Conservation (phyloP, 1,284 basidiomycete species). For the Tylopilus sp. region DNA sequence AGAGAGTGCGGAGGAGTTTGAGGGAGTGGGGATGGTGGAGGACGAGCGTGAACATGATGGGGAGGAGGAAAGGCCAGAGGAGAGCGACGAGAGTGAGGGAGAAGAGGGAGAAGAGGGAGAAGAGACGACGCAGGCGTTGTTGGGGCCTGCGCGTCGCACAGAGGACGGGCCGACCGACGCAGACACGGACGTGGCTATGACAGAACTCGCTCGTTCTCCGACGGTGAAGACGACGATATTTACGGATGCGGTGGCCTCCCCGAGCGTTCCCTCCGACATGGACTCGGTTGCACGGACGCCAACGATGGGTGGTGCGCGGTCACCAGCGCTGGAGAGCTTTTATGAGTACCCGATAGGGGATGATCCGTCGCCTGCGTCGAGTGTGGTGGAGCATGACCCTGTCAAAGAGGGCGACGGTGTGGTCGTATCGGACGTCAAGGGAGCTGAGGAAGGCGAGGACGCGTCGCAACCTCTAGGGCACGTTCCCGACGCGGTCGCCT, state of each 20-base stretch:
- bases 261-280: slow-evolving; percentile 41
- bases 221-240: slow-evolving; percentile 4
- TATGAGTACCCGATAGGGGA: slow-evolving; percentile 39
- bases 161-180: slow-evolving; percentile 12
- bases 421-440: neutral
- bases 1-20: slow-evolving; percentile 43
- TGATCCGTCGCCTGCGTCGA: slow-evolving; percentile 44
- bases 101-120: slow-evolving; percentile 33
- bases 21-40: slow-evolving; percentile 25
- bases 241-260: slow-evolving; percentile 32
- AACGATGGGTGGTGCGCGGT: slow-evolving; percentile 34
- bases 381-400: slow-evolving; percentile 39
- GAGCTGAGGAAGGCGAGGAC: neutral
- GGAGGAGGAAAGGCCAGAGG: slow-evolving; percentile 16
- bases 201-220: neutral
- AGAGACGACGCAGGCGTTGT: slow-evolving; percentile 44
- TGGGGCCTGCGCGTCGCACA: slow-evolving; percentile 27
- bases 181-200: slow-evolving; percentile 15
- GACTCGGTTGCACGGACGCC: slow-evolving; percentile 41
- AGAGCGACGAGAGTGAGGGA: slow-evolving; percentile 26
- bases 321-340: slow-evolving; percentile 41
- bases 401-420: slow-evolving; percentile 18
- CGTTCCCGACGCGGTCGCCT: neutral
- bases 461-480: slow-evolving; percentile 1
- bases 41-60: slow-evolving; percentile 14